Evolutionary conservation across 2,329 filamentous ascomycete species (phyloP).

Genomic region (Aspergillus persii): DNA sequence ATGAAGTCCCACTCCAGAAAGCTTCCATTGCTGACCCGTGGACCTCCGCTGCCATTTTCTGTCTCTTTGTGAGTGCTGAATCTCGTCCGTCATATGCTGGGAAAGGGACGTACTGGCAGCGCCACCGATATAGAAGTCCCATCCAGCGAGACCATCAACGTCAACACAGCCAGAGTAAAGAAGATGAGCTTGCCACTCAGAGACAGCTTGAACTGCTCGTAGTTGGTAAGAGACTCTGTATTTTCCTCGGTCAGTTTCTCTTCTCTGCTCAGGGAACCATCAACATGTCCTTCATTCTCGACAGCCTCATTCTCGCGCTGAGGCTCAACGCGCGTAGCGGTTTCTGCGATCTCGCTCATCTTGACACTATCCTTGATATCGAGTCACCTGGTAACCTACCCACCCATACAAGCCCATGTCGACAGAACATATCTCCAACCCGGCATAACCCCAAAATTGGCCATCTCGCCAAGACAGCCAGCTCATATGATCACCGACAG

Average conservation of each 20-base stretch:
- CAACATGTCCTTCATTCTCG: neutral
- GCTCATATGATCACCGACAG: too few relatives aligned
- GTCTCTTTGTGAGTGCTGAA: neutral
- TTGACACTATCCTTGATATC: neutral
- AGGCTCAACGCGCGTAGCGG: neutral
- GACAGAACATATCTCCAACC: too few relatives aligned
- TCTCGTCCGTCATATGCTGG: neutral
- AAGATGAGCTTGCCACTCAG: slow-evolving; percentile 11
- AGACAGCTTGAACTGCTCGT: slow-evolving; percentile 9
- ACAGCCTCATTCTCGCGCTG: neutral
- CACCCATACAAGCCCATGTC: too few relatives aligned
- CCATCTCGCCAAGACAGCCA: too few relatives aligned
- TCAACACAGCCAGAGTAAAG: slow-evolving; percentile 45
- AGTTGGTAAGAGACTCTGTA: slow-evolving; percentile 7
- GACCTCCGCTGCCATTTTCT: slow-evolving; percentile 53
- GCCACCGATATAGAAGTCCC: slow-evolving; percentile 65
- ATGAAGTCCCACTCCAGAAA: slow-evolving; percentile 71
- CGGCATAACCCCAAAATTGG: too few relatives aligned
- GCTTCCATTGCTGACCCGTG: slow-evolving; percentile 58
- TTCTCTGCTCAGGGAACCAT: neutral
- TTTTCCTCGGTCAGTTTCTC: neutral
- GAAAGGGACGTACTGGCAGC: slow-evolving; percentile 39
- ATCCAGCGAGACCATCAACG: slow-evolving; percentile 63
- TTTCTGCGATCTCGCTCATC: neutral
- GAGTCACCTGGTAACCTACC: too few relatives aligned